These are phyloP conservation scores for Simmondsia chinensis DNA, from an alignment of 148 eudicot species.

Conservation along the genomic window DNA sequence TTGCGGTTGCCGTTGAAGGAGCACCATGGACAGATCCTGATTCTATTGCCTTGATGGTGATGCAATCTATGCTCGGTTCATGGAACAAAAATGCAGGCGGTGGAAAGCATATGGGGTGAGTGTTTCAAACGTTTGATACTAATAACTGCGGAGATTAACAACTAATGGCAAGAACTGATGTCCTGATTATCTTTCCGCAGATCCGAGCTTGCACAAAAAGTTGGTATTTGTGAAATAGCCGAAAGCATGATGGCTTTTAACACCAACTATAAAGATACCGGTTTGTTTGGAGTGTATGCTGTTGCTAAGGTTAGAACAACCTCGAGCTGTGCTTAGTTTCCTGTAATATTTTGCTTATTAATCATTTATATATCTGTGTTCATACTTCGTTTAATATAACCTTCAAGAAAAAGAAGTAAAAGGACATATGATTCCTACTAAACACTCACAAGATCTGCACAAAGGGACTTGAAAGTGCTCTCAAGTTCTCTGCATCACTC, in stretches of 20 bases:
- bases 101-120: conserved; percentile 91
- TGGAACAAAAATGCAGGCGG: conserved; percentile 76
- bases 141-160: no score
- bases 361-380: not conserved
- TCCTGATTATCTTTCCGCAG: conserved; percentile 22
- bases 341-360: not conserved
- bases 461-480: no score
- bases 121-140: no score
- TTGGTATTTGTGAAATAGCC: conserved; percentile 71
- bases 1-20: conserved; percentile 89
- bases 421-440: no score
- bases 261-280: conserved; percentile 86
- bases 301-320: conserved; percentile 62
- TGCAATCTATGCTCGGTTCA: conserved; percentile 82
- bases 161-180: conserved; percentile 5
- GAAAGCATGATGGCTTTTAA: conserved; percentile 95
- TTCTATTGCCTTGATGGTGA: conserved; percentile 90
- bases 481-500: no score
- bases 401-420: no score
- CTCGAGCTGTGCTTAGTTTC: not conserved
- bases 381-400: no score
- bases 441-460: no score
- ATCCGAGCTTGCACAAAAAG: conserved; percentile 78
- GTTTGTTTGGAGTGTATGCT: conserved; percentile 90
- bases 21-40: conserved; percentile 96